Evolutionary conservation across 2,329 filamentous ascomycete species (phyloP).

Genomic region (Microsporum ferrugineum): DNA sequence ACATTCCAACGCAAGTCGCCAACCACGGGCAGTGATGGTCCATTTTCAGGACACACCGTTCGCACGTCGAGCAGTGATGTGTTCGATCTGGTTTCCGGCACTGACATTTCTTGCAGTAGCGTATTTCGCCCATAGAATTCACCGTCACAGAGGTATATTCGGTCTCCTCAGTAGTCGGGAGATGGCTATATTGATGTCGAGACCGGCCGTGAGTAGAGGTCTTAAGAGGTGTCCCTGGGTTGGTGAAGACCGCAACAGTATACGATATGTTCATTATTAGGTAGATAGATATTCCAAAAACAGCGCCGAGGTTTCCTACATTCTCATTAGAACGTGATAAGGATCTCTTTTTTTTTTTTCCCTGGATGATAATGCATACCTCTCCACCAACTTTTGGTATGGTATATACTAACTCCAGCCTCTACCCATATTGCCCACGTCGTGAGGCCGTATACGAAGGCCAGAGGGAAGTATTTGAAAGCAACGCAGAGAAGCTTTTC

Average conservation of each 20-base stretch:
- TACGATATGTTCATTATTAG: constrained; percentile 76
- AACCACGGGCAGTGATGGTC: constrained; percentile 99
- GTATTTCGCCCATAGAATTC: constrained; percentile 73
- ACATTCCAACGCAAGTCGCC: constrained; percentile 83
- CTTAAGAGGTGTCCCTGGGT: constrained; percentile 57
- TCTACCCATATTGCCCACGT: constrained; percentile 90
- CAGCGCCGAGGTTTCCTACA: constrained; percentile 26
- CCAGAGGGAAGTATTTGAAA: constrained; percentile 72
- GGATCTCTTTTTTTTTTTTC: not conserved
- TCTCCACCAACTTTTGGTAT: constrained; percentile 39
- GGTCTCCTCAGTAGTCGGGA: constrained; percentile 60
- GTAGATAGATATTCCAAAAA: constrained; percentile 59
- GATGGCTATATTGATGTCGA: constrained; percentile 54
- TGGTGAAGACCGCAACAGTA: constrained; percentile 83
- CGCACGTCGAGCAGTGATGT: constrained; percentile 93
- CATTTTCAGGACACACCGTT: constrained; percentile 95
- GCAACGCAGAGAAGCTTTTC: constrained; percentile 76
- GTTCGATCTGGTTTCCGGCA: constrained; percentile 87
- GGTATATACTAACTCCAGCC: constrained; percentile 55
- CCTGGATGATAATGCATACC: constrained; percentile 21
- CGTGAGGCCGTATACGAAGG: constrained; percentile 80
- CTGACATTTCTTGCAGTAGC: constrained; percentile 97
- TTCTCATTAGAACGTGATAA: constrained; percentile 4
- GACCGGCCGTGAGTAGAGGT: constrained; percentile 9
- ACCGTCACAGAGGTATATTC: constrained; percentile 71